Evolutionary conservation across 768 basidiomycete species (phyloP), one percentile per base, ranked within the genome.

Genomic region (Paxillus ammoniavirescens): DNA sequence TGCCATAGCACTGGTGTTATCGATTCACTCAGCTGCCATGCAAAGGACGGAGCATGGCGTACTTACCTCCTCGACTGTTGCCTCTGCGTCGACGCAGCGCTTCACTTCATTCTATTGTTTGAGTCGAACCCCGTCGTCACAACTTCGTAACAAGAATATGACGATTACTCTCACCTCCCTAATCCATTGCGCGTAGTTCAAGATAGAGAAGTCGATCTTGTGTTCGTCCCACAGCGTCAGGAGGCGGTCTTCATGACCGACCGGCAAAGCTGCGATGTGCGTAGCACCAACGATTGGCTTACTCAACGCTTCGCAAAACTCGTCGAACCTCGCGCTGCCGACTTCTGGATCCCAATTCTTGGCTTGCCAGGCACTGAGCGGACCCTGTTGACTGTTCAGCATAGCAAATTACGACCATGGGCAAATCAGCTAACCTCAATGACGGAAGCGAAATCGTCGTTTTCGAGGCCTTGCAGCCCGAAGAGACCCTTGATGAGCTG

Each of bases 321-420:
- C 72, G 47, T 89, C 84, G 56, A 91, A 93, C 1, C 49, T 65
- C 1, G 76, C 78, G 61, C 80, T 86, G 6, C 77, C 80, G 44
- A 88, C 81, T 13, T 72, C 70, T 0, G 89, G 87, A 66, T 96
- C 89, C 95, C 94, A 98, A 65, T 86, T 87, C 69, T 87, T 88
- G 0, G 75, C 77, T 73, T 98, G 95, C 90, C 93, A 96, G 6
- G 68, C 72, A 1, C 79, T 81, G 26, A 93, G 74, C 3, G 90
- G 87, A 41, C 59, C 64, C 81, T 91, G 42, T 42, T 28, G 48
- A 28, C 51, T 21, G 15, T 23, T 52, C 12, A 57, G 54, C 28
- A 47, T 48, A 17, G 21, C 10, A 33, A 18, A 31, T 57, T 65
- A 61, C 61, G 64, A 70, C n/a, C 47, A 31, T 36, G 2, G 8